Percentiles rank a stretch among this genome's conserved stretches.
phyloP scores from a whole-genome alignment of 2,329 filamentous ascomycete genomes.

The Nigrograna mackinnonii region DNA sequence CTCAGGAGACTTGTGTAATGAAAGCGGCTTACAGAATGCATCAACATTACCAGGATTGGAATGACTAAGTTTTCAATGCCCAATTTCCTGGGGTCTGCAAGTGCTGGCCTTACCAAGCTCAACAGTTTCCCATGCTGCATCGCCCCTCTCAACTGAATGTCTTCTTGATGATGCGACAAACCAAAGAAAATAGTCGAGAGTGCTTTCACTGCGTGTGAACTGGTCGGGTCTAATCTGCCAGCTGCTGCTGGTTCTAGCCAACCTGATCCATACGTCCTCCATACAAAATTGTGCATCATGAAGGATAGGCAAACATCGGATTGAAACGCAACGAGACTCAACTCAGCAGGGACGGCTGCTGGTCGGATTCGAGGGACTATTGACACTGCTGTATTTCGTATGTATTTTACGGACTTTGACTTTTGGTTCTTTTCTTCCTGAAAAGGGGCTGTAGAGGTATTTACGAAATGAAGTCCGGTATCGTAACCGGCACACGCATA shows the following conservation, averaged over 20 bases:
- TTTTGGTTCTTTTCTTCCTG: not conserved
- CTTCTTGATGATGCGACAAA: slow-evolving; percentile 9
- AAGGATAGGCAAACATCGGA: slow-evolving; percentile 15
- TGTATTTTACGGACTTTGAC: not conserved
- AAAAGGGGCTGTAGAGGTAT: slow-evolving; percentile 7
- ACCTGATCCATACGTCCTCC: slow-evolving; percentile 13
- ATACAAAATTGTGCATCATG: slow-evolving; percentile 16
- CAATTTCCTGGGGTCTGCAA: slow-evolving; percentile 8
- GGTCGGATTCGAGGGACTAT: slow-evolving; percentile 7
- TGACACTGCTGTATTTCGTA: slow-evolving; percentile 1
- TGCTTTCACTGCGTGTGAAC: slow-evolving; percentile 9
- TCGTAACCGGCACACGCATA: slow-evolving; percentile 16
- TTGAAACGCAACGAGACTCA: slow-evolving; percentile 12
- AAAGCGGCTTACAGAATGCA: slow-evolving; percentile 10
- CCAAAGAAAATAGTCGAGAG: slow-evolving; percentile 13
- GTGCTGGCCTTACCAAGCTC: slow-evolving; percentile 5
- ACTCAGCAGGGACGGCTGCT: slow-evolving; percentile 6
- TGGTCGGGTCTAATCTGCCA: slow-evolving; percentile 10
- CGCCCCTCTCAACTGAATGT: slow-evolving; percentile 10
- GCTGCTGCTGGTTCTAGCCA: slow-evolving; percentile 15
- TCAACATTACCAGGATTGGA: slow-evolving; percentile 13
- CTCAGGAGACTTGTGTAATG: not conserved
- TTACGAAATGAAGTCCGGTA: slow-evolving; percentile 13
- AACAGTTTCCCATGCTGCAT: slow-evolving; percentile 12
- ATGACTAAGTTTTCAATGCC: slow-evolving; percentile 10